phyloP scores from a whole-genome alignment of 2,329 filamentous ascomycete species.

The Fusarium setosum region DNA sequence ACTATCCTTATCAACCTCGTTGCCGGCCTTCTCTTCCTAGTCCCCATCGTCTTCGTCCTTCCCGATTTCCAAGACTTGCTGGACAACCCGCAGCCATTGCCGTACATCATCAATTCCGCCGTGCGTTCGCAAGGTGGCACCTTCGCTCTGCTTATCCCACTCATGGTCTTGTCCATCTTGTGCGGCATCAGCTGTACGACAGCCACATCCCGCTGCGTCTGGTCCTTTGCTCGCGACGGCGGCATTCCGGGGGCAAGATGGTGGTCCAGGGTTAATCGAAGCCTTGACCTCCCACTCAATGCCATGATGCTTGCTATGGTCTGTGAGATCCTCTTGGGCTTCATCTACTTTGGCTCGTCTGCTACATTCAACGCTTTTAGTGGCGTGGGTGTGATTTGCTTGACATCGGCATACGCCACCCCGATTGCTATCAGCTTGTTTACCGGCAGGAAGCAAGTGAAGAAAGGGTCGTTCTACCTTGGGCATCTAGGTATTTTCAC shows the following conservation, averaged over 20 bases:
- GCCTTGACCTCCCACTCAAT: constrained; percentile 7
- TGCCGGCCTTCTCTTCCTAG: constrained; percentile 74
- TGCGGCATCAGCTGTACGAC: constrained; percentile 21
- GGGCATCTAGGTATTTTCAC: neutral
- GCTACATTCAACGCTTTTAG: constrained; percentile 17
- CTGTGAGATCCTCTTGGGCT: constrained; percentile 1
- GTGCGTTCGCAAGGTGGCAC: constrained; percentile 2
- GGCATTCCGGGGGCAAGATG: constrained; percentile 9
- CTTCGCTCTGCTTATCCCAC: constrained; percentile 5
- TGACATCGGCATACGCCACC: constrained; percentile 17
- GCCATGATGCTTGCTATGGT: constrained; percentile 20
- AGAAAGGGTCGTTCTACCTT: constrained; percentile 7
- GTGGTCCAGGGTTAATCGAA: constrained; percentile 9
- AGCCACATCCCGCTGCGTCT: constrained; percentile 13
- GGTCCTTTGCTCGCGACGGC: constrained; percentile 18
- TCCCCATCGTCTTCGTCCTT: constrained; percentile 76
- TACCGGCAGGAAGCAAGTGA: constrained; percentile 7
- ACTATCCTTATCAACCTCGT: constrained; percentile 75
- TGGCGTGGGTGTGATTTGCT: constrained; percentile 6
- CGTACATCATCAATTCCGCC: constrained; percentile 66
- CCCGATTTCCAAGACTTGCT: constrained; percentile 69
- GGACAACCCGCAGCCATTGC: constrained; percentile 69
- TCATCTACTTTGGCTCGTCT: constrained; percentile 17
- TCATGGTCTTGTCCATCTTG: constrained; percentile 4
- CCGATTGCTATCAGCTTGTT: constrained; percentile 8